Percentiles rank a stretch among this genome's conserved stretches.
These are phyloP conservation scores for Arabidopsis lyrata DNA, from an alignment of 441 rosid species.

Conservation along the genomic window DNA sequence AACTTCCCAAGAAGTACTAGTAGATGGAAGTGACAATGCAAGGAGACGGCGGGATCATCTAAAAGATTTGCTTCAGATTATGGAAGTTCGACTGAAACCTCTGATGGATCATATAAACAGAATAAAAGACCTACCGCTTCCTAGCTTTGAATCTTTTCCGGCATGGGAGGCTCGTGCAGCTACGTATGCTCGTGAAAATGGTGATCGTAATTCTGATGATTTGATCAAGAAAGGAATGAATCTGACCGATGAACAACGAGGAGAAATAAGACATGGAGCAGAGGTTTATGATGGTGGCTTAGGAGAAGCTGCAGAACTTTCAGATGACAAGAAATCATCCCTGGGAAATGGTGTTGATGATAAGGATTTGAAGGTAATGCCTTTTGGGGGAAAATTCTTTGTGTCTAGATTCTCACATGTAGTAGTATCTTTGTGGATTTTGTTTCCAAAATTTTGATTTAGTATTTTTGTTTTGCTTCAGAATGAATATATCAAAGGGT, in stretches of 20 bases:
- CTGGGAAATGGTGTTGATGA: constrained; percentile 54
- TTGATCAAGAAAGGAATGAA: constrained; percentile 93
- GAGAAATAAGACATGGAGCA: constrained; percentile 71
- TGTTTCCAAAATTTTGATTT: neutral
- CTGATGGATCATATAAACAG: constrained; percentile 72
- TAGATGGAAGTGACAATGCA: constrained; percentile 88
- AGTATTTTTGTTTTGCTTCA: constrained; percentile 37
- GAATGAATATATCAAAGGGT: constrained; percentile 86
- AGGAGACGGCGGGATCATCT: constrained; percentile 78
- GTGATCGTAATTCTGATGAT: constrained; percentile 68
- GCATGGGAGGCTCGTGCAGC: constrained; percentile 94
- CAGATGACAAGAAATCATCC: constrained; percentile 76
- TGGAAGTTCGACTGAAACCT: constrained; percentile 80
- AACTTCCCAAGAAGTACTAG: constrained; percentile 66
- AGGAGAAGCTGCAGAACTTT: constrained; percentile 42
- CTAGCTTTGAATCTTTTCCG: constrained; percentile 76
- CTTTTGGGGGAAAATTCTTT: neutral
- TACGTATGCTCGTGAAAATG: constrained; percentile 68
- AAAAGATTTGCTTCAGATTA: constrained; percentile 72
- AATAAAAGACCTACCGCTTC: constrained; percentile 79
- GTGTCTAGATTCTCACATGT: neutral
- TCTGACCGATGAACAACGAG: constrained; percentile 87
- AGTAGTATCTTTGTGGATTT: neutral
- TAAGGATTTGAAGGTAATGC: constrained; percentile 59
- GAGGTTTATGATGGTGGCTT: constrained; percentile 68